Conservation (phyloP, 2,329 filamentous ascomycete genomes). For the Neofusicoccum laricinum region DNA sequence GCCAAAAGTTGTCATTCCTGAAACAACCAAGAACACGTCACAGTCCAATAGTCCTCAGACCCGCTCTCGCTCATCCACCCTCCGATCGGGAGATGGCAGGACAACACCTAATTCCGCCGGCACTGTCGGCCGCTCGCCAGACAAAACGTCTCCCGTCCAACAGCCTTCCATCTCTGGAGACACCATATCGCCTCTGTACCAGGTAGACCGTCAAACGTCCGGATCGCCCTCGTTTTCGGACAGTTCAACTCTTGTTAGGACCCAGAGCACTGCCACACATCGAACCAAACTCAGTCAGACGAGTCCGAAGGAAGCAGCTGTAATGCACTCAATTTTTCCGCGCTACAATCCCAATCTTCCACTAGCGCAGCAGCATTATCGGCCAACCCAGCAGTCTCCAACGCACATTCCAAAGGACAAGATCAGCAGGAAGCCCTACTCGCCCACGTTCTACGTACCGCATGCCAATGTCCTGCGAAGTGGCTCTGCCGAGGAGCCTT, state of each 20-base stretch:
- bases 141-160: background rate
- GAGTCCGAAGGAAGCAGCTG: slow-evolving; percentile 8
- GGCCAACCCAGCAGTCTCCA: slow-evolving; percentile 63
- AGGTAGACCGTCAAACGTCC: background rate
- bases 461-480: slow-evolving; percentile 33
- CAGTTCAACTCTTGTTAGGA: slow-evolving; percentile 35
- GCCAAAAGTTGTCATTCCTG: slow-evolving; percentile 25
- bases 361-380: slow-evolving; percentile 67
- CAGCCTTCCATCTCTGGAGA: background rate
- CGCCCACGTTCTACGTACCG: slow-evolving; percentile 46
- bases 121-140: background rate
- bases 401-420: slow-evolving; percentile 61
- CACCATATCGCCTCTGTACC: background rate
- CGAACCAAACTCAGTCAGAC: background rate
- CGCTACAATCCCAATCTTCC: slow-evolving; percentile 67
- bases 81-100: slow-evolving; percentile 6
- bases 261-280: slow-evolving; percentile 29
- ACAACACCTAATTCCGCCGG: background rate
- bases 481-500: slow-evolving; percentile 29
- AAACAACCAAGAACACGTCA: slow-evolving; percentile 17
- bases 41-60: background rate
- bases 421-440: slow-evolving; percentile 65
- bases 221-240: slow-evolving; percentile 19
- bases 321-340: slow-evolving; percentile 72
- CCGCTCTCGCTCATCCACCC: background rate